Conservation (phyloP, 2,329 filamentous ascomycete species). For the Venturia oleaginea region DNA sequence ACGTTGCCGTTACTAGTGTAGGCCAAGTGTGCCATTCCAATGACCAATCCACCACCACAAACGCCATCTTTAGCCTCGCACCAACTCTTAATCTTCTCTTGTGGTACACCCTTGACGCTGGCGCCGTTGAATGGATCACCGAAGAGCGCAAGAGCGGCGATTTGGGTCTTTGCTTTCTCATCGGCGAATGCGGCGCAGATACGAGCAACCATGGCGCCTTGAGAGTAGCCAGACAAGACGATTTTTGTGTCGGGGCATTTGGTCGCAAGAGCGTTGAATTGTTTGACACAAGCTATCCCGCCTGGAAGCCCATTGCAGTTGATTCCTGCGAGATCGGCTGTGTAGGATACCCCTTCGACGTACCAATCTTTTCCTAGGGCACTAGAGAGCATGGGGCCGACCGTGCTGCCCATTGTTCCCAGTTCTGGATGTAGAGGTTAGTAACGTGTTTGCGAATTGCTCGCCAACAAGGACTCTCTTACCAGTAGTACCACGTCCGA, state of each 20-base stretch:
- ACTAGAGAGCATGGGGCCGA: not conserved
- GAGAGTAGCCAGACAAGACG: conserved; percentile 1
- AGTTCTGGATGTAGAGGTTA: not conserved
- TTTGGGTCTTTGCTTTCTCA: not conserved
- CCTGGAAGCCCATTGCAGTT: conserved; percentile 10
- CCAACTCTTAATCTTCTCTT: conserved; percentile 5
- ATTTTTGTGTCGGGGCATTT: conserved; percentile 8
- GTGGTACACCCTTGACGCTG: not conserved
- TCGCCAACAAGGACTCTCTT: not conserved
- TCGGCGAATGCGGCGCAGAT: conserved; percentile 7
- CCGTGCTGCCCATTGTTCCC: not conserved
- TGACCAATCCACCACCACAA: not conserved
- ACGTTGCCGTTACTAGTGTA: not conserved
- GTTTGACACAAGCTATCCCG: not conserved
- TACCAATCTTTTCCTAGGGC: not conserved
- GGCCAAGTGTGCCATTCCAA: not conserved
- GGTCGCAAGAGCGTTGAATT: not conserved
- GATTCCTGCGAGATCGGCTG: not conserved
- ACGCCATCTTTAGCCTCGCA: conserved; percentile 9
- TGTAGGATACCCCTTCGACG: conserved; percentile 4
- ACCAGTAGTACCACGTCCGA: conserved; percentile 3
- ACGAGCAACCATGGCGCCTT: conserved; percentile 11
- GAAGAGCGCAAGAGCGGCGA: not conserved
- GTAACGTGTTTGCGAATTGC: not conserved
- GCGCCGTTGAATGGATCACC: conserved; percentile 13